Evolutionary conservation across 345 rosid species (phyloP).

Genomic region (Hypericum perforatum): DNA sequence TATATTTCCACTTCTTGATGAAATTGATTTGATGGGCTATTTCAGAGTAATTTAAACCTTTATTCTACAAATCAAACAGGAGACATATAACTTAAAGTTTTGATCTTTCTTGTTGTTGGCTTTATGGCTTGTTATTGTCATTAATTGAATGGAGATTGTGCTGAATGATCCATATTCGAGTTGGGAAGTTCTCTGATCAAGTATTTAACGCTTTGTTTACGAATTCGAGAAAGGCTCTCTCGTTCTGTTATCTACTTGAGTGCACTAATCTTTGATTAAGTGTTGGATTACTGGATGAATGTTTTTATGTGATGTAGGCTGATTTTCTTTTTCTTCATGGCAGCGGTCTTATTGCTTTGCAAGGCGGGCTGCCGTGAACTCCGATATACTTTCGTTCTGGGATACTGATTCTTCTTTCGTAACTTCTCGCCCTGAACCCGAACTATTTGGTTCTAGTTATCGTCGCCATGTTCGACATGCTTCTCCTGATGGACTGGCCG

Average conservation of each 20-base stretch:
- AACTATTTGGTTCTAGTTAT: conserved; percentile 41
- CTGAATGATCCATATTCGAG: too few species aligned
- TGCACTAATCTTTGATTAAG: neutral
- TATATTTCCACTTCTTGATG: too few species aligned
- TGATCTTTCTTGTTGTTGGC: too few species aligned
- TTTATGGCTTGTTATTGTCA: too few species aligned
- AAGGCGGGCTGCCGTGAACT: conserved; percentile 32
- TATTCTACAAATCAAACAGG: too few species aligned
- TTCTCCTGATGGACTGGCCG: conserved; percentile 74
- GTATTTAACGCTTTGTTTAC: too few species aligned
- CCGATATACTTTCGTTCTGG: conserved; percentile 31
- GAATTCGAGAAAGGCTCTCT: neutral
- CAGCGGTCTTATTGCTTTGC: conserved; percentile 44
- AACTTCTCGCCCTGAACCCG: conserved; percentile 30
- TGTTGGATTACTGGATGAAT: too few species aligned
- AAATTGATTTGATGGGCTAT: too few species aligned
- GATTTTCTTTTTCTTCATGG: conserved; percentile 13
- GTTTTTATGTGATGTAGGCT: conserved; percentile 2
- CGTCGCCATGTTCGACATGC: conserved; percentile 66
- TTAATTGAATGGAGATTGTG: too few species aligned
- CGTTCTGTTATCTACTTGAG: neutral
- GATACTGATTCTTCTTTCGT: conserved; percentile 36
- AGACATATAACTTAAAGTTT: too few species aligned
- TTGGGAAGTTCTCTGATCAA: too few species aligned
- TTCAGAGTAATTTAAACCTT: too few species aligned